These are phyloP conservation scores for Viola odorata DNA, from an alignment of 345 rosid genomes.

Conservation along the genomic window DNA sequence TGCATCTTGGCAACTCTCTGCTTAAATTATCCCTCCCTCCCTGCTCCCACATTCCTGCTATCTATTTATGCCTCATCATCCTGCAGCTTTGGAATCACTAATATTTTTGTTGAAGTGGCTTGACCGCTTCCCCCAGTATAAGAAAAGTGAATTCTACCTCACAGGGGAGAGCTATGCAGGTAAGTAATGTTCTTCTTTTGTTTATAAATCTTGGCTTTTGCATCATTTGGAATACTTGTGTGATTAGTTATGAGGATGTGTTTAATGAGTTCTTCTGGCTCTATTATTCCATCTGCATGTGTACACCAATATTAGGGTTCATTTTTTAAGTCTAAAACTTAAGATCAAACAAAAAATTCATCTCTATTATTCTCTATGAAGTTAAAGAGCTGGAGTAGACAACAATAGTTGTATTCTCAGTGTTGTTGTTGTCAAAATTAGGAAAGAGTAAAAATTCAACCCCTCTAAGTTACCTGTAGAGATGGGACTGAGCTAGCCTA, in stretches of 20 bases:
- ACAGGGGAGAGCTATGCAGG: slow-evolving; percentile 94
- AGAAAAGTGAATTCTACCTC: slow-evolving; percentile 81
- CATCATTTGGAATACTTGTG: not conserved
- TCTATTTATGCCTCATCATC: slow-evolving; percentile 7
- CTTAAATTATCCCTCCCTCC: not conserved
- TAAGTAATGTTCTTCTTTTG: slow-evolving; percentile 17
- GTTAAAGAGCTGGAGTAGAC: no score
- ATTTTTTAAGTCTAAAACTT: no score
- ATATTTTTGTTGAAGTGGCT: slow-evolving; percentile 74
- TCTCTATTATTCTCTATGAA: no score
- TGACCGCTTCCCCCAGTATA: slow-evolving; percentile 83
- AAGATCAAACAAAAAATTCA: no score
- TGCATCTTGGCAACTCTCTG: slow-evolving; percentile 1
- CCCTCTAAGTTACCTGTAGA: no score
- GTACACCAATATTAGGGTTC: not conserved
- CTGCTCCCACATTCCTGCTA: slow-evolving; percentile 8
- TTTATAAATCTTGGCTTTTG: not conserved
- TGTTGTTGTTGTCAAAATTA: no score
- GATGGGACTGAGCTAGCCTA: no score
- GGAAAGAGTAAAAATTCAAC: no score
- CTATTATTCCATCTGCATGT: not conserved
- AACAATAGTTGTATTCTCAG: no score
- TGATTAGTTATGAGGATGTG: not conserved
- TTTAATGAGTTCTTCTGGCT: not conserved
- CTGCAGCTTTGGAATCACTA: slow-evolving; percentile 71